Conservation (phyloP, 345 rosid species). For the Carallia pectinifolia region DNA sequence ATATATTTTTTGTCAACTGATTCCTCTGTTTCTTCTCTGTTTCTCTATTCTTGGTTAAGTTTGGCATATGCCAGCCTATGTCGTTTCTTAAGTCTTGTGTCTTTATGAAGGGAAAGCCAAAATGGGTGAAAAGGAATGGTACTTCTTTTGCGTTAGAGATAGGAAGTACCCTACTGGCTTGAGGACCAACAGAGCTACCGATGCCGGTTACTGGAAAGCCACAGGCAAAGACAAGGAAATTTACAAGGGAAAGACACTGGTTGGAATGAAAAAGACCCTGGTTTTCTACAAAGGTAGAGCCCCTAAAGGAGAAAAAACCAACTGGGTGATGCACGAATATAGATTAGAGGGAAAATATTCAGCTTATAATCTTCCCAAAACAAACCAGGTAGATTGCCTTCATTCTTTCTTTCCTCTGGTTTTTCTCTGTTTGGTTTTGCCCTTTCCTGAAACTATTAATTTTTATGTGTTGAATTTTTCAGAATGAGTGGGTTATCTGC, state of each 20-base stretch:
- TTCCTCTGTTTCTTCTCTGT: constrained; percentile 8
- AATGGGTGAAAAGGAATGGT: constrained; percentile 58
- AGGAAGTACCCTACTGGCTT: constrained; percentile 76
- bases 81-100: neutral
- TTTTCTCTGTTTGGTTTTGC: neutral
- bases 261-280: constrained; percentile 28
- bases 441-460: neutral
- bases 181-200: constrained; percentile 26
- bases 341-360: constrained; percentile 24
- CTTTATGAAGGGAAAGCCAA: constrained; percentile 21
- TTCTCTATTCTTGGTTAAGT: neutral
- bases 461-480: constrained; percentile 10
- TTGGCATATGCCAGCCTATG: neutral
- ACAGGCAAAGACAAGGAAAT: constrained; percentile 41
- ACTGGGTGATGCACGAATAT: constrained; percentile 30
- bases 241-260: constrained; percentile 17
- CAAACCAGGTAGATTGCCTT: constrained; percentile 7
- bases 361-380: constrained; percentile 9
- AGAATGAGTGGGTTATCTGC: constrained; percentile 84
- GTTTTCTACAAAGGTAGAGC: constrained; percentile 28
- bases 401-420: constrained; percentile 2
- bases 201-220: constrained; percentile 60
- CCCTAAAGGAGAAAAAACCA: constrained; percentile 7
- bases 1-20: neutral
- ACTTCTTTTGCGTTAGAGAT: constrained; percentile 72